These are phyloP conservation scores for Phytophthora tentaculata DNA, from an alignment of 352 stramenopile genomes.

Conservation along the genomic window DNA sequence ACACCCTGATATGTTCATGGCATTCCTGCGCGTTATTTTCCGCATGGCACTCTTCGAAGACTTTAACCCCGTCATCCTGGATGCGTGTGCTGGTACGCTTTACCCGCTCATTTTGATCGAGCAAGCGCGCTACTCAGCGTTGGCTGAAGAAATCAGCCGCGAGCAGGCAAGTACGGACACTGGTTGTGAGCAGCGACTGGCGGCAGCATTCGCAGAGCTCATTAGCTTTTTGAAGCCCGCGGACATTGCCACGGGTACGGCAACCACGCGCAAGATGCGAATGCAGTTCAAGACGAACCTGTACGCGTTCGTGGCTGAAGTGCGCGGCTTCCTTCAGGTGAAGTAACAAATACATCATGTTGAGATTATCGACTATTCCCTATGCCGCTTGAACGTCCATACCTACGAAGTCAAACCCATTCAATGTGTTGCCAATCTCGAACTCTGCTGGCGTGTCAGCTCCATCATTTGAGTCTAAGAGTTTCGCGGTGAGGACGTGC, in stretches of 20 bases:
- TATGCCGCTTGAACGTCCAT: slow-evolving; percentile 21
- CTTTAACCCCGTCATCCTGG: slow-evolving; percentile 76
- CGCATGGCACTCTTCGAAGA: slow-evolving; percentile 84
- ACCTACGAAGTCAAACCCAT: slow-evolving; percentile 44
- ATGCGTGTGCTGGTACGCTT: slow-evolving; percentile 69
- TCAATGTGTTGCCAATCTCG: slow-evolving; percentile 23
- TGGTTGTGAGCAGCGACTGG: slow-evolving; percentile 55
- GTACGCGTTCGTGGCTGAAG: slow-evolving; percentile 82
- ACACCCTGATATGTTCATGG: slow-evolving; percentile 69
- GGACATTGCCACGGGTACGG: slow-evolving; percentile 66
- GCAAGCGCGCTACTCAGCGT: slow-evolving; percentile 66
- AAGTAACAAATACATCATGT: slow-evolving; percentile 49
- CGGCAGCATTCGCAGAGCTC: slow-evolving; percentile 67
- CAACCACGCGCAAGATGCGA: slow-evolving; percentile 72
- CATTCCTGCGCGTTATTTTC: slow-evolving; percentile 81
- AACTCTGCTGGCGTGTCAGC: slow-evolving; percentile 8
- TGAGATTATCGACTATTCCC: slow-evolving; percentile 5
- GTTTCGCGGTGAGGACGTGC: slow-evolving; percentile 44
- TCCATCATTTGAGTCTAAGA: slow-evolving; percentile 40
- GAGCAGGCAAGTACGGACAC: slow-evolving; percentile 53
- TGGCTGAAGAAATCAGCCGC: slow-evolving; percentile 70
- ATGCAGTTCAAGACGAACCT: slow-evolving; percentile 83
- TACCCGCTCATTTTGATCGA: slow-evolving; percentile 87
- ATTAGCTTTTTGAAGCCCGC: slow-evolving; percentile 69
- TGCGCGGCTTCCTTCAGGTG: slow-evolving; percentile 84